Percentiles rank a stretch among this genome's conserved stretches.
Evolutionary conservation across 306 rosid genomes (phyloP).

Genomic region (Sicyos baderoa): DNA sequence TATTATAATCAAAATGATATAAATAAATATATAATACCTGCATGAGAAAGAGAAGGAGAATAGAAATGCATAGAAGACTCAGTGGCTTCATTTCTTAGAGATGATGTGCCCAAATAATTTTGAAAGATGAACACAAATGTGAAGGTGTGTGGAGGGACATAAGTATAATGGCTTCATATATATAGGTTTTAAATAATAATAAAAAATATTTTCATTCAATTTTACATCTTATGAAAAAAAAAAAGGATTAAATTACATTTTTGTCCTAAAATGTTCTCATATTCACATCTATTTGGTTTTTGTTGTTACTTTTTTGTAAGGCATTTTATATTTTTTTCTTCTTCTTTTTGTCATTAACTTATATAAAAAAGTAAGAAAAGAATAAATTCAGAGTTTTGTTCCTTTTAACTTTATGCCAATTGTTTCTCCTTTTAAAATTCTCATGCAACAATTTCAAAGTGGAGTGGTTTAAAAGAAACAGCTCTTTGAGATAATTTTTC

Average conservation of each 20-base stretch:
- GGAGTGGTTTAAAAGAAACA: not conserved
- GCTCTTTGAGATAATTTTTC: not conserved
- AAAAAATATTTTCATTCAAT: not conserved
- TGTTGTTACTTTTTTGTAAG: not conserved
- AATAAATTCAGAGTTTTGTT: not conserved
- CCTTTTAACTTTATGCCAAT: conserved; percentile 16
- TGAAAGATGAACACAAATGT: not conserved
- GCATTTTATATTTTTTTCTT: not conserved
- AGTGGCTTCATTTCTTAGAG: conserved; percentile 12
- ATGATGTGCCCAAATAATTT: not conserved
- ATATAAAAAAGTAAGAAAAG: not conserved
- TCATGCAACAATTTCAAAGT: not conserved
- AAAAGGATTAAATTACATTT: not conserved
- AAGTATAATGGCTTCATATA: not conserved
- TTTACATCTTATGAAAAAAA: not conserved
- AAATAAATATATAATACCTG: not conserved
- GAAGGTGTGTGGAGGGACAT: not conserved
- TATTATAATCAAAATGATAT: too few species aligned
- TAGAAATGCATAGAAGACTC: not conserved
- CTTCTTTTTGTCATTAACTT: not conserved
- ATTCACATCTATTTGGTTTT: not conserved
- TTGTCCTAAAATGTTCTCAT: not conserved
- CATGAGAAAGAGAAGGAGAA: not conserved
- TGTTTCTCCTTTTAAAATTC: not conserved
- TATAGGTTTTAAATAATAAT: too few species aligned